Percentiles rank a stretch among this genome's conserved stretches.
These are phyloP conservation scores for Carpinus fangiana DNA, from an alignment of 306 rosid genomes.

Conservation along the genomic window DNA sequence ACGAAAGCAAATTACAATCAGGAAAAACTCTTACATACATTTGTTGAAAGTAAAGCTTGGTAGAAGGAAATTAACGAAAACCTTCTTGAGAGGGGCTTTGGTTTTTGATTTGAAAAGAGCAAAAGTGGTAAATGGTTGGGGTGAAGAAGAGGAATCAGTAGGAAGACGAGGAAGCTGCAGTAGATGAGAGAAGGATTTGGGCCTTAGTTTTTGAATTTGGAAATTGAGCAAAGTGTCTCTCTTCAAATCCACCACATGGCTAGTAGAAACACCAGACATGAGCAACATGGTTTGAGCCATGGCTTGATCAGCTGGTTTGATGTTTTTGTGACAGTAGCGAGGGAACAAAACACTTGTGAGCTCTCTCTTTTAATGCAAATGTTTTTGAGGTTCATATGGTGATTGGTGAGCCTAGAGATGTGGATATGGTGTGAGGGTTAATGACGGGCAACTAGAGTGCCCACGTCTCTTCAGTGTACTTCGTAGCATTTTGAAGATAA, in stretches of 20 bases:
- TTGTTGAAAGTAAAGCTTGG: background rate
- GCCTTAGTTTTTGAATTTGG: conserved; percentile 57
- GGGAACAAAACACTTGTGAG: background rate
- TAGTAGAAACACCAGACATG: conserved; percentile 61
- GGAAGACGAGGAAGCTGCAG: conserved; percentile 50
- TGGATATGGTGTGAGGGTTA: conserved; percentile 54
- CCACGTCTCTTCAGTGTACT: conserved; percentile 59
- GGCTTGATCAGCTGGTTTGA: background rate
- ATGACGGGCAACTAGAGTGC: conserved; percentile 58
- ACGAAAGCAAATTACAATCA: conserved; percentile 9
- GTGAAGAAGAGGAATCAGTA: conserved; percentile 25
- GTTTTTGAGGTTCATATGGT: conserved; percentile 8
- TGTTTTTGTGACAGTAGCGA: background rate
- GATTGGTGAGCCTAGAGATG: conserved; percentile 33
- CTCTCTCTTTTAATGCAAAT: background rate
- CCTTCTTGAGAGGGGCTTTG: conserved; percentile 86
- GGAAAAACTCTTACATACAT: background rate
- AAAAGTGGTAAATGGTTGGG: conserved; percentile 42
- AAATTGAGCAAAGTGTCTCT: conserved; percentile 56
- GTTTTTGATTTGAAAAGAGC: conserved; percentile 85
- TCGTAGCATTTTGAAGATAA: conserved; percentile 42
- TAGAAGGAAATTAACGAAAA: background rate
- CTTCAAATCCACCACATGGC: conserved; percentile 52
- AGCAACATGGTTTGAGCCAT: conserved; percentile 94
- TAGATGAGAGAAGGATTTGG: conserved; percentile 46